phyloP scores from a whole-genome alignment of 805 yeast genomes.

The Clavispora fructus region DNA sequence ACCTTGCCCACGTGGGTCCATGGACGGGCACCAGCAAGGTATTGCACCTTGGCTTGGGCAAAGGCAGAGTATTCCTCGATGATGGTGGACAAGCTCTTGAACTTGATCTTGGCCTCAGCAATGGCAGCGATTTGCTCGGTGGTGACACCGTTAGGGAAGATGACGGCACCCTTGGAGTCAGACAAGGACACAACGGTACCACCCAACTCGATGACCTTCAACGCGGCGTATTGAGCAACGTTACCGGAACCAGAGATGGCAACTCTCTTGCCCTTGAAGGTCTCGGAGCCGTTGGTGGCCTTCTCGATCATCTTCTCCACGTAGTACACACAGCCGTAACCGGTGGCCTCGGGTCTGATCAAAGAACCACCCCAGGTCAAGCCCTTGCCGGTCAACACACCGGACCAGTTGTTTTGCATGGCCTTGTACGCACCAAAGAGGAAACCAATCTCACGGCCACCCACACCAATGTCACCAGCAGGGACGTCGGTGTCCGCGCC shows the following conservation, averaged over 20 bases:
- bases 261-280: slow-evolving; percentile 89
- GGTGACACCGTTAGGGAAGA: slow-evolving; percentile 77
- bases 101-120: slow-evolving; percentile 72
- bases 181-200: slow-evolving; percentile 91
- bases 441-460: slow-evolving; percentile 94
- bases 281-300: slow-evolving; percentile 84
- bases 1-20: slow-evolving; percentile 90
- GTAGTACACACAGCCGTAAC: slow-evolving; percentile 95
- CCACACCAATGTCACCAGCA: slow-evolving; percentile 99
- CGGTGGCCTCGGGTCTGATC: slow-evolving; percentile 99
- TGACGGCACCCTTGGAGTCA: slow-evolving; percentile 89
- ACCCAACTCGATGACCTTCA: slow-evolving; percentile 95
- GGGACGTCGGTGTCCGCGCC: slow-evolving; percentile 98
- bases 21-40: slow-evolving; percentile 92
- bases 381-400: slow-evolving; percentile 98
- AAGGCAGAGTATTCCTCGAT: slow-evolving; percentile 49
- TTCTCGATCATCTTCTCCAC: slow-evolving; percentile 96
- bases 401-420: slow-evolving; percentile 88
- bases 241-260: slow-evolving; percentile 98
- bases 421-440: slow-evolving; percentile 95
- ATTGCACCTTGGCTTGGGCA: slow-evolving; percentile 59
- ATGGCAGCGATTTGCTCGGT: slow-evolving; percentile 72
- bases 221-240: slow-evolving; percentile 98
- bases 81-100: slow-evolving; percentile 69
- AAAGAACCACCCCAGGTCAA: slow-evolving; percentile 98